phyloP scores from a whole-genome alignment of 305 asterid genomes.

The Fraxinus floribunda region DNA sequence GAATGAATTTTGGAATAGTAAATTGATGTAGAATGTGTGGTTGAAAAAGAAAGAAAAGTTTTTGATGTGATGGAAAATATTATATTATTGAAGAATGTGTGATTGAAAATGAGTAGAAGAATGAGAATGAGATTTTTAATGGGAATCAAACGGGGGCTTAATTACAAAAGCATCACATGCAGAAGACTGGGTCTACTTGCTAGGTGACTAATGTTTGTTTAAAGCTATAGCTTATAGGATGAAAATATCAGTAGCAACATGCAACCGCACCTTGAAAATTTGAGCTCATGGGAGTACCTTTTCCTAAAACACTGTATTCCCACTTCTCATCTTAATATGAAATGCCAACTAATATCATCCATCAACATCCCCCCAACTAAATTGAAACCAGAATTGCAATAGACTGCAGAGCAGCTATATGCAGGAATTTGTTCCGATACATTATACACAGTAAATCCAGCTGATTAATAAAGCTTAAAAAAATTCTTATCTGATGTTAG shows the following conservation, averaged over 20 bases:
- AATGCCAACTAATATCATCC: slow-evolving; percentile 18
- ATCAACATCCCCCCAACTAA: background rate
- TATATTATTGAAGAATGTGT: too few species aligned
- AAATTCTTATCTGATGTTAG: background rate
- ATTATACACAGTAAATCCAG: background rate
- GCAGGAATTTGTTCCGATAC: background rate
- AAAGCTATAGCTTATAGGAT: background rate
- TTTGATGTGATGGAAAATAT: too few species aligned
- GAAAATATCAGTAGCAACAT: background rate
- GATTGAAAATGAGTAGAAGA: too few species aligned
- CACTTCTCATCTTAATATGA: slow-evolving; percentile 12
- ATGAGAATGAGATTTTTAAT: too few species aligned
- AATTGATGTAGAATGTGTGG: too few species aligned
- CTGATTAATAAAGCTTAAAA: background rate
- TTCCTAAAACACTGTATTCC: background rate
- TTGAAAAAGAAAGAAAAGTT: too few species aligned
- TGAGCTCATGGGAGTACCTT: slow-evolving; percentile 3
- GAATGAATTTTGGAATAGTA: too few species aligned
- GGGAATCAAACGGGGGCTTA: background rate
- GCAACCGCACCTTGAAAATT: slow-evolving; percentile 12
- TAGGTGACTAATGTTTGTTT: background rate
- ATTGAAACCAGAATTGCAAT: slow-evolving; percentile 3
- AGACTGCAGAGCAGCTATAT: slow-evolving; percentile 12
- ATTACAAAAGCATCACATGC: slow-evolving; percentile 1
- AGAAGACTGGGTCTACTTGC: background rate